Percentiles rank a stretch among this genome's conserved stretches.
phyloP scores from a whole-genome alignment of 192 early-diverging fungal species.

The Phycomyces nitens region DNA sequence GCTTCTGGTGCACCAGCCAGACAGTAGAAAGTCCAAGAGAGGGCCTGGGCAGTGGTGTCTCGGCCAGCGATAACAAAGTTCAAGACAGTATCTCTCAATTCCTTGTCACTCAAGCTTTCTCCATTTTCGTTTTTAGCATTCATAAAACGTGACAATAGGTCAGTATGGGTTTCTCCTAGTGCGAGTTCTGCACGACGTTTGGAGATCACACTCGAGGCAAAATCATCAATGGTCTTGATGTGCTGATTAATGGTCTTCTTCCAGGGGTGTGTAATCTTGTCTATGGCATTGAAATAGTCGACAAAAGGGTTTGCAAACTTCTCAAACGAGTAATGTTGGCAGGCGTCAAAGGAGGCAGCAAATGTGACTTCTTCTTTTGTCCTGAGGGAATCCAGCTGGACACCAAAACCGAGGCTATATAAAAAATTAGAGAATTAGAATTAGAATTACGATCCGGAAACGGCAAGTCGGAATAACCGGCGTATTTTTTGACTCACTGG shows the following conservation, averaged over 20 bases:
- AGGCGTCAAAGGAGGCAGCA: constrained; percentile 50
- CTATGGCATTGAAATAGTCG: background rate
- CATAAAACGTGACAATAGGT: constrained; percentile 36
- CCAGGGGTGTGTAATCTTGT: constrained; percentile 15
- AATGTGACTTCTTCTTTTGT: constrained; percentile 39
- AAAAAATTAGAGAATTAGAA: background rate
- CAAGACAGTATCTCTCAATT: constrained; percentile 36
- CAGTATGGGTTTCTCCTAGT: constrained; percentile 7
- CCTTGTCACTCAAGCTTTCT: constrained; percentile 16
- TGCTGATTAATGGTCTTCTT: constrained; percentile 18
- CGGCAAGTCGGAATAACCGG: background rate
- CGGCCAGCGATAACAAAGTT: constrained; percentile 42
- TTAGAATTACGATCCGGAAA: background rate
- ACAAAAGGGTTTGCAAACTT: constrained; percentile 34
- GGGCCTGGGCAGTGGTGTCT: constrained; percentile 52
- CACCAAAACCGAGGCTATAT: constrained; percentile 44
- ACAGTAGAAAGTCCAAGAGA: constrained; percentile 49
- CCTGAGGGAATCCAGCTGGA: constrained; percentile 40
- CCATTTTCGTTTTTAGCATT: constrained; percentile 28
- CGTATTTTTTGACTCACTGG: constrained; percentile 30
- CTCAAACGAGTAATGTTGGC: constrained; percentile 32
- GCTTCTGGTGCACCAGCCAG: constrained; percentile 40
- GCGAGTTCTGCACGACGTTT: constrained; percentile 29
- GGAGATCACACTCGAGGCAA: constrained; percentile 25
- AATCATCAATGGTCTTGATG: constrained; percentile 23